phyloP scores from a whole-genome alignment of 345 rosid genomes.

The Citrus maxima region DNA sequence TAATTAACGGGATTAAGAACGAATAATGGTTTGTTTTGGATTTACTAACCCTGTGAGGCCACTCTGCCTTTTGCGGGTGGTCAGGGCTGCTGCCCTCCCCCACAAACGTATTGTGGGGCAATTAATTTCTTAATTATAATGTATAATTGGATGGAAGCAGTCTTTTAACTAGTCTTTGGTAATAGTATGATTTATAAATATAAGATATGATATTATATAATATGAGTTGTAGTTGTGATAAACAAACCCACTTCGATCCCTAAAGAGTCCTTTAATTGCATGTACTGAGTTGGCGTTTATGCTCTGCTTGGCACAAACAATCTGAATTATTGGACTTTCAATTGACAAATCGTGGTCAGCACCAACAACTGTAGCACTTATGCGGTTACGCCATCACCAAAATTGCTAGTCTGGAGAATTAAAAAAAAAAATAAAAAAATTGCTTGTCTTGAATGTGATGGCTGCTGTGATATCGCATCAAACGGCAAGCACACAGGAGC shows the following conservation, averaged over 20 bases:
- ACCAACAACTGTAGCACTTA: background rate
- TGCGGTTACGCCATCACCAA: background rate
- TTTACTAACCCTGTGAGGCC: too few species aligned
- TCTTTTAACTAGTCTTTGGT: too few species aligned
- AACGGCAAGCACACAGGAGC: background rate
- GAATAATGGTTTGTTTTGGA: too few species aligned
- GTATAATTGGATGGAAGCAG: rapidly evolving
- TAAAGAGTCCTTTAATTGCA: background rate
- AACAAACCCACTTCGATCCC: background rate
- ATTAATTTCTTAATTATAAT: too few species aligned
- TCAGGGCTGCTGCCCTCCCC: too few species aligned
- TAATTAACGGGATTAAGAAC: too few species aligned
- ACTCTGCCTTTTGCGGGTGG: too few species aligned
- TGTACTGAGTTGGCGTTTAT: background rate
- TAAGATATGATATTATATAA: too few species aligned
- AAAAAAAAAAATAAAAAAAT: background rate
- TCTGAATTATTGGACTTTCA: background rate
- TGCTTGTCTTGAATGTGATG: background rate
- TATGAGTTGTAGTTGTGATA: background rate
- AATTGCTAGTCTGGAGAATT: too few species aligned
- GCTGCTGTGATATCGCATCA: background rate
- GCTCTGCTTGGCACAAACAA: background rate
- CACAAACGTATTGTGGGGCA: too few species aligned
- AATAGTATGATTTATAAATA: too few species aligned
- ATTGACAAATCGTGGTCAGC: background rate